These are phyloP conservation scores for Brassica incana DNA, from an alignment of 345 rosid species.

Conservation along the genomic window DNA sequence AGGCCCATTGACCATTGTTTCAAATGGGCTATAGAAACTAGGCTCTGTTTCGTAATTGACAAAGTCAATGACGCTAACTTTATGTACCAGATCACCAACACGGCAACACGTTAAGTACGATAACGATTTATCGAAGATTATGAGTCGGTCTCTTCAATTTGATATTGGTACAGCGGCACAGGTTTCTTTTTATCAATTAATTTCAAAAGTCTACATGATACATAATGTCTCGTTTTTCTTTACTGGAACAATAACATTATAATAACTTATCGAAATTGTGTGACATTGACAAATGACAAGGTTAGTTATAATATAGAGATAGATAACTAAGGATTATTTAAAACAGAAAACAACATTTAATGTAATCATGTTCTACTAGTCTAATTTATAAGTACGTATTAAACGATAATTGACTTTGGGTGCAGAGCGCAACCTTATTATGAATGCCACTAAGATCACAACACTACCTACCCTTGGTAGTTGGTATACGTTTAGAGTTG, in stretches of 20 bases:
- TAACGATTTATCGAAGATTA: neutral
- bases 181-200: no score
- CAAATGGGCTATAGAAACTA: conserved; percentile 12
- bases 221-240: neutral
- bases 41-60: neutral
- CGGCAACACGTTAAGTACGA: neutral
- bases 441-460: neutral
- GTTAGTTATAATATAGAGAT: neutral
- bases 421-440: neutral
- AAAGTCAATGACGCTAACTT: neutral
- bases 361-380: neutral
- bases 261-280: neutral
- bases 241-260: neutral
- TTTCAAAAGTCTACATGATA: neutral
- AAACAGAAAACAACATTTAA: neutral
- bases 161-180: neutral
- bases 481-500: neutral
- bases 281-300: neutral
- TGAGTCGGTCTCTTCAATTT: neutral
- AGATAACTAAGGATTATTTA: neutral
- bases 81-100: no score
- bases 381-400: neutral
- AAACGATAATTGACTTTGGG: neutral
- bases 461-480: neutral
- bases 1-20: conserved; percentile 9